Evolutionary conservation across 2,329 filamentous ascomycete genomes (phyloP).

Genomic region (Dactylellina haptotyla): DNA sequence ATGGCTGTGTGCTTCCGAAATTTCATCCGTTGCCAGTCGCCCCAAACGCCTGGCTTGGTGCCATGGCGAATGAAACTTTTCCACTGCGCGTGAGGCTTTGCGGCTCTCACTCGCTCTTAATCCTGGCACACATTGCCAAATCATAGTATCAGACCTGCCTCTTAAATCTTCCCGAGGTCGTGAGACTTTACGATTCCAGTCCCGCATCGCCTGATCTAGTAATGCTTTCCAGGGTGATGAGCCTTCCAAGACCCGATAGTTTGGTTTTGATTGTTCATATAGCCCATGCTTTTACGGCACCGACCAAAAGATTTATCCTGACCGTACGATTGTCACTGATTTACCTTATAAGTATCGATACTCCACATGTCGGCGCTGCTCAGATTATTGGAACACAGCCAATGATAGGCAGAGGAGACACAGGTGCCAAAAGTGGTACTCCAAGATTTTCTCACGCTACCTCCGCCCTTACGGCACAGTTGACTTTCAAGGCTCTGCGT

Average conservation of each 20-base stretch:
- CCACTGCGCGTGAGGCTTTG: constrained; percentile 32
- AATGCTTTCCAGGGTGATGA: background rate
- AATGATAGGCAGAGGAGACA: background rate
- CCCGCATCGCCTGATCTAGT: background rate
- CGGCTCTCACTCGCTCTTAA: background rate
- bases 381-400: background rate
- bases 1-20: constrained; percentile 28
- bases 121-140: background rate
- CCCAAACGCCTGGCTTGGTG: background rate
- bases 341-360: background rate
- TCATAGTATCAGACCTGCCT: background rate
- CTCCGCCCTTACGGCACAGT: constrained; percentile 18
- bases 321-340: background rate
- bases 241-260: constrained; percentile 15
- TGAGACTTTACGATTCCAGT: background rate
- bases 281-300: background rate
- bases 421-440: background rate
- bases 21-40: background rate
- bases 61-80: constrained; percentile 1
- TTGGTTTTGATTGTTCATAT: constrained; percentile 2
- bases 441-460: background rate
- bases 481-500: background rate
- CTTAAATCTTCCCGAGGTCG: background rate
- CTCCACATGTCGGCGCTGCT: background rate
- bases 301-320: background rate